Conservation (phyloP, 2,329 filamentous ascomycete species). For the Paraconiothyrium brasiliense region DNA sequence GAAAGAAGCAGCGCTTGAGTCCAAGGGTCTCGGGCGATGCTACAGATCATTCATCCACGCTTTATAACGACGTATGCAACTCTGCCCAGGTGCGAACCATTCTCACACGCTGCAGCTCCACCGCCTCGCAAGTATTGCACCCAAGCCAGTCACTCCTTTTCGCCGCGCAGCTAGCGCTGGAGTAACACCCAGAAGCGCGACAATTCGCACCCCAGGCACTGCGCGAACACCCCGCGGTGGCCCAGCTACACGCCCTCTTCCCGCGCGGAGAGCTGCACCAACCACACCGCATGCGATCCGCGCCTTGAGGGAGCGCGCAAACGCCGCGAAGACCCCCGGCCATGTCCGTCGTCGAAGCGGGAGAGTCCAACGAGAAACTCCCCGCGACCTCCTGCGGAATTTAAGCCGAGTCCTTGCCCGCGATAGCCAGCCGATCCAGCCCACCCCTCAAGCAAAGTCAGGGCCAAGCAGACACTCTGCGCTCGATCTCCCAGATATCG, state of each 20-base stretch:
- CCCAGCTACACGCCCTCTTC: constrained; percentile 43
- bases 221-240: constrained; percentile 47
- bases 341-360: constrained; percentile 60
- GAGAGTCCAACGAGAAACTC: constrained; percentile 62
- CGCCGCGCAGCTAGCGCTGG: constrained; percentile 47
- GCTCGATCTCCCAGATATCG: constrained; percentile 56
- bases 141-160: constrained; percentile 46
- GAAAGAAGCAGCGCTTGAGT: constrained; percentile 46
- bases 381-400: constrained; percentile 63
- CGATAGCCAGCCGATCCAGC: constrained; percentile 56
- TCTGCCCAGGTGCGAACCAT: constrained; percentile 8
- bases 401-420: constrained; percentile 64
- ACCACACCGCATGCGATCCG: constrained; percentile 65
- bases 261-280: constrained; percentile 53
- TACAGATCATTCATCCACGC: constrained; percentile 23
- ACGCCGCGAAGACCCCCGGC: constrained; percentile 61
- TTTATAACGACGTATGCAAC: constrained; percentile 31
- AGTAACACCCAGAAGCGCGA: constrained; percentile 41
- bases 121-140: constrained; percentile 37
- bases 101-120: constrained; percentile 34
- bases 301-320: constrained; percentile 62
- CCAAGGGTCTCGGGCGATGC: constrained; percentile 30
- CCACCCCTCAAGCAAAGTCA: constrained; percentile 55
- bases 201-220: constrained; percentile 46
- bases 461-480: constrained; percentile 42